Conservation (phyloP, 225 moss, liverwort and hornwort species). For the Climacium dendroides region DNA sequence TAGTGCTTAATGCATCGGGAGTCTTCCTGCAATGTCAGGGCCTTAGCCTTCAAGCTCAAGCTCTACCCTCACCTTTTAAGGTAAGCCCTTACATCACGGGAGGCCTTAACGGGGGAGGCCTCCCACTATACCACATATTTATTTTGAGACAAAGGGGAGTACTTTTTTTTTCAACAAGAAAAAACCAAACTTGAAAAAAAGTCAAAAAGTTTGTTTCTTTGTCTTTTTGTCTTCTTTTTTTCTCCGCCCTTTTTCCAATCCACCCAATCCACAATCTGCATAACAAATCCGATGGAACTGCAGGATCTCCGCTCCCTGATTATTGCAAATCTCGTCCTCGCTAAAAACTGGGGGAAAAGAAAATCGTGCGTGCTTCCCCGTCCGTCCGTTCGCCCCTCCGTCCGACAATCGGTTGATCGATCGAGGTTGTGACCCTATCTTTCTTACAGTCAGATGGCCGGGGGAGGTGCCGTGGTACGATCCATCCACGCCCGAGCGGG, state of each 20-base stretch:
- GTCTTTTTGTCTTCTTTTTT: too few relatives aligned
- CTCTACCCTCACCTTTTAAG: too few relatives aligned
- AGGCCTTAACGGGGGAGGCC: too few relatives aligned
- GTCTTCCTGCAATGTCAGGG: too few relatives aligned
- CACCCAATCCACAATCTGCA: neutral
- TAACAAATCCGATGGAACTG: neutral
- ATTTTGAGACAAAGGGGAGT: neutral
- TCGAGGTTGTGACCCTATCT: neutral
- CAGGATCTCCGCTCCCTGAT: neutral
- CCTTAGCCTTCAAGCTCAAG: too few relatives aligned
- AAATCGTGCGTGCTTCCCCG: neutral
- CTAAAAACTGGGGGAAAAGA: neutral
- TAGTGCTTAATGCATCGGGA: too few relatives aligned
- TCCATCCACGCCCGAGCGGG: neutral
- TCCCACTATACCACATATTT: too few relatives aligned
- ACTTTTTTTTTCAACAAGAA: neutral
- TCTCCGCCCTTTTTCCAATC: rapidly evolving
- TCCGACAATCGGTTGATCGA: neutral
- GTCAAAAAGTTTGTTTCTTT: too few relatives aligned
- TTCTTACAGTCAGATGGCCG: neutral
- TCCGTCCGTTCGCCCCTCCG: too few relatives aligned
- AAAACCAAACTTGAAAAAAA: too few relatives aligned
- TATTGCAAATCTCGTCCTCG: neutral
- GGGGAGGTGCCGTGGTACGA: neutral
- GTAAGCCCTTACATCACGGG: too few relatives aligned